These are phyloP conservation scores for Termitomyces sp. DNA, from an alignment of 768 basidiomycete species.

Conservation along the genomic window DNA sequence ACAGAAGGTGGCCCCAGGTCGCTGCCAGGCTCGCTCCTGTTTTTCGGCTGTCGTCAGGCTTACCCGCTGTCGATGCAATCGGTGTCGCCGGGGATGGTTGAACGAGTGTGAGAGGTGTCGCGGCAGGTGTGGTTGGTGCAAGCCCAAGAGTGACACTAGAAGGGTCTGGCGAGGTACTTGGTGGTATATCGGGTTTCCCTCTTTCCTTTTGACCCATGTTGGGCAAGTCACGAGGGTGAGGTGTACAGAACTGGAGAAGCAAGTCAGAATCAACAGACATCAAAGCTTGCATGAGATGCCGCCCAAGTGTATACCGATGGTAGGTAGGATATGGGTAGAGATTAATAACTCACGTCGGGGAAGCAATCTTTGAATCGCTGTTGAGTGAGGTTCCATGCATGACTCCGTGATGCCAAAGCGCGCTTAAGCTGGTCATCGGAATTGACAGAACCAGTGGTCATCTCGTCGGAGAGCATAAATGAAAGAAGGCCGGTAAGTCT, in stretches of 20 bases:
- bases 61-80: slow-evolving; percentile 7
- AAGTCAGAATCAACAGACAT: slow-evolving; percentile 12
- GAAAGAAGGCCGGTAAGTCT: slow-evolving; percentile 92
- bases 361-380: slow-evolving; percentile 85
- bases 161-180: slow-evolving; percentile 16
- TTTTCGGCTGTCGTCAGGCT: slow-evolving; percentile 26
- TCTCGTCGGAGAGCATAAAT: slow-evolving; percentile 95
- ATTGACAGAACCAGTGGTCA: slow-evolving; percentile 92
- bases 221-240: slow-evolving; percentile 69
- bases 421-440: slow-evolving; percentile 80
- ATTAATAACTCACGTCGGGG: slow-evolving; percentile 63
- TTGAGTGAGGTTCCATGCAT: slow-evolving; percentile 81
- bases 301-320: not conserved
- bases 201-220: slow-evolving; percentile 90
- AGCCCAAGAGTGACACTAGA: slow-evolving; percentile 1
- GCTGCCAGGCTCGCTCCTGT: slow-evolving; percentile 52
- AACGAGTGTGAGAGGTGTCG: slow-evolving; percentile 9
- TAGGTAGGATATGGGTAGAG: not conserved
- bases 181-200: slow-evolving; percentile 42
- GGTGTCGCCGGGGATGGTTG: not conserved
- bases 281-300: slow-evolving; percentile 5
- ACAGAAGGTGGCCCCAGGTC: slow-evolving; percentile 63
- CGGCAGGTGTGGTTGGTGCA: not conserved
- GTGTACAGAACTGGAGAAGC: slow-evolving; percentile 60
- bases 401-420: slow-evolving; percentile 72